phyloP scores from a whole-genome alignment of 306 rosid species.

The Crotalaria pallida region DNA sequence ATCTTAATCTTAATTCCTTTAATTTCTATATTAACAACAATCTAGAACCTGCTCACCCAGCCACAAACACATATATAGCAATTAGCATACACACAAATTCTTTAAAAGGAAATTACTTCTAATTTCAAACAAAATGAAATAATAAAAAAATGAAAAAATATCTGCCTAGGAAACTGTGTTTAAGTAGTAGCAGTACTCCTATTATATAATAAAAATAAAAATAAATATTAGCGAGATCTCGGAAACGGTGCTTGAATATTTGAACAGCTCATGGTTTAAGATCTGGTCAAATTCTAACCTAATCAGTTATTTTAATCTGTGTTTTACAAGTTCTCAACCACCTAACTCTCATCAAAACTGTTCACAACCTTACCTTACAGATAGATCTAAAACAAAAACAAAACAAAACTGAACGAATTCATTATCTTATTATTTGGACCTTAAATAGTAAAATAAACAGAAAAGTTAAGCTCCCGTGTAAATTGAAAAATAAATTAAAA shows the following conservation, averaged over 20 bases:
- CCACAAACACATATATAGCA: background rate
- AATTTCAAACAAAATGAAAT: background rate
- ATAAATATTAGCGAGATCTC: conserved; percentile 11
- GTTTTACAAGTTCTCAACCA: conserved; percentile 18
- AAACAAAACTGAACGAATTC: background rate
- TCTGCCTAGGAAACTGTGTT: background rate
- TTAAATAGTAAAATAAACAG: background rate
- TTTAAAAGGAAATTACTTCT: background rate
- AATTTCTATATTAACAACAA: conserved; percentile 10
- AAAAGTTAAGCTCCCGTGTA: background rate
- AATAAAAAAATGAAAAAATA: conserved; percentile 5
- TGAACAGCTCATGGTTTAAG: conserved; percentile 26
- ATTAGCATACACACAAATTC: background rate
- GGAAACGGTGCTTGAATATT: conserved; percentile 22
- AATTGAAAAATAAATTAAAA: background rate
- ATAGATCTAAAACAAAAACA: background rate
- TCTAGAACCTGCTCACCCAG: conserved; percentile 29
- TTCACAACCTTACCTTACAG: background rate
- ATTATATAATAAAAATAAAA: too few species aligned
- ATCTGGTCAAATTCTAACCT: conserved; percentile 36
- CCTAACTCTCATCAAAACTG: background rate
- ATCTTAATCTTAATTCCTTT: conserved; percentile 47
- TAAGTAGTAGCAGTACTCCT: too few species aligned
- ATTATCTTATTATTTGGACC: background rate
- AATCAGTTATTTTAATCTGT: conserved; percentile 1